Evolutionary conservation across 1,284 basidiomycete genomes (phyloP), one percentile per base, ranked within the genome.

Genomic region (Heliocybe sulcata): DNA sequence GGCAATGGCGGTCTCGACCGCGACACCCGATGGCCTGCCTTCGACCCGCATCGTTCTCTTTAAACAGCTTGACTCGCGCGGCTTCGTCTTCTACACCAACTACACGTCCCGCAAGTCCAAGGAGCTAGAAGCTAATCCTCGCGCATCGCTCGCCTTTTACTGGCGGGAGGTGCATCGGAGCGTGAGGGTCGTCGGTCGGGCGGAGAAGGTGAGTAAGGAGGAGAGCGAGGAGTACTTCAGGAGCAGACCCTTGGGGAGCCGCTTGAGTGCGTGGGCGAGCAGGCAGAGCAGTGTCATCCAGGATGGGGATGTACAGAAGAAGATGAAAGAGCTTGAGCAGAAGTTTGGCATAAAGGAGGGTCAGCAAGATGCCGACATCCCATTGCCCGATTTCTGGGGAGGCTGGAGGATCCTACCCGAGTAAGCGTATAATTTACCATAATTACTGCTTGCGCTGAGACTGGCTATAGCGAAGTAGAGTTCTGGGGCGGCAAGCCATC

Each of bases 81-180:
- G 95, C 35, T 98, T 99, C 72, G 82, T 96, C 54, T 98, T 98
- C 74, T 99, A 83, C 79, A 96, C 94, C 35, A 99, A 99, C 74
- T 99, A 99, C 75, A 80, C 81, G 35, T 96, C 93, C 19, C 83
- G 95, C 59, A 99, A 99, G 72, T 92, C 90, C 1, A 67, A 72
- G 33, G 97, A 98, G 69, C 76, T 99, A 47, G 59, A 69, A 2
- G 77, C 72, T 42, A 95, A 94, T 65, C 88, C 90, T 0, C 77
- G 86, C 64, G 93, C 90, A 0, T 83, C 92, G 1, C 74, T 96
- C 22, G 85, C 87, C 4, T 92, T 98, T 65, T 98, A 96, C 75
- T 99, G 96, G 97, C 76, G 83, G 53, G 91, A 94, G 65, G 76
- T 94, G 20, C 82, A 87, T 58, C 79, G 86, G 53, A 87, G 88